Base-by-base conservation (phyloP, 2,329 filamentous ascomycete species). In the Fusarium phyllophilum region DNA sequence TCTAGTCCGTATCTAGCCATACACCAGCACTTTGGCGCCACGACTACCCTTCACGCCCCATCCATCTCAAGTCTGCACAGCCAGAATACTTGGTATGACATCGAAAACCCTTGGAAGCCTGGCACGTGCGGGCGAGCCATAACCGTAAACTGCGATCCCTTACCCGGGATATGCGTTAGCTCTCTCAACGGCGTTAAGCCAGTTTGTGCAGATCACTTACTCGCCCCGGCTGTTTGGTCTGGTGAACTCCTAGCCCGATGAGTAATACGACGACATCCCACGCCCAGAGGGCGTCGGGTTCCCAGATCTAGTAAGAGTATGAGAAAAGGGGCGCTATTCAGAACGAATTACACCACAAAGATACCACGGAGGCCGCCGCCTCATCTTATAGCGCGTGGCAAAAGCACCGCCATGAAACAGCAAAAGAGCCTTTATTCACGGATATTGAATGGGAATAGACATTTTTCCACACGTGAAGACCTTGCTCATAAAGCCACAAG, bases 261-360 rank as follows among this genome's bases (percentile, higher is more conserved):
- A 75, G 69, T 70, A 75, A 75, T 75, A 52, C 56, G 20, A 58
- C 17, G 26, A 34, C 26, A 58, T 51, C 24, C n/a, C 18, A 49
- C n/a, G 31, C 41, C 22, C 10, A 39, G 49, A 29, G 63, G 29
- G 42, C 34, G 44, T 34, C 34, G 48, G 57, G 22, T 58, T 72
- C 46, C 67, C 62, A 52, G 49, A 74, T 61, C 22, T 11, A 68
- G 71, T 74, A 74, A 74, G 41, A 49, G 51, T 24, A 8, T 24
- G 46, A 72, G 58, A 73, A 54, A 44, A 52, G 17, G 22, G 20
- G 44, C 46, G 34, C 20, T 31, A 22, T 29, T 55, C 22, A 44
- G 45, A 20, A 31, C 33, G 18, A 68, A 54, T 48, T 46, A 48
- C 31, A 58, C 42, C 56, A 49, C 24, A n/a, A 36, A 42, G 34